Percentiles rank a stretch among this genome's conserved stretches.
These are phyloP conservation scores for Hypomyces perniciosus DNA, from an alignment of 2,329 filamentous ascomycete genomes.

Conservation along the genomic window DNA sequence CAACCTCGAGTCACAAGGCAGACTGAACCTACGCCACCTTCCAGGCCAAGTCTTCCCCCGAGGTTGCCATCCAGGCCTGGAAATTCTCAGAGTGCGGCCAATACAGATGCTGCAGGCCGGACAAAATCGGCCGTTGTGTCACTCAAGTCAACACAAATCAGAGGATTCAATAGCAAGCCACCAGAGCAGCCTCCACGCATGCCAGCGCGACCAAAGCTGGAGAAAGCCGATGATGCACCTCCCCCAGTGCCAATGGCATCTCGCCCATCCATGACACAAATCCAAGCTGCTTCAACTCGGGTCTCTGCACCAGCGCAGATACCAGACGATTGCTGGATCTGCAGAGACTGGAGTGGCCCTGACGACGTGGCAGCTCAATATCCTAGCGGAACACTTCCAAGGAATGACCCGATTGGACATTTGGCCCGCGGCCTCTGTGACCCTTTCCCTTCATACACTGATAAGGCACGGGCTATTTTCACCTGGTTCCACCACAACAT, in stretches of 20 bases:
- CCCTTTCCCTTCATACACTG: constrained; percentile 74
- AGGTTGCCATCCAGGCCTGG: constrained; percentile 45
- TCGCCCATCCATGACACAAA: constrained; percentile 46
- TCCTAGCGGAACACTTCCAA: constrained; percentile 64
- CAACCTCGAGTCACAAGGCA: constrained; percentile 23
- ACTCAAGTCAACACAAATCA: constrained; percentile 12
- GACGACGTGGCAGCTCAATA: constrained; percentile 74
- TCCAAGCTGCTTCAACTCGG: constrained; percentile 38
- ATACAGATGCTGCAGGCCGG: not conserved
- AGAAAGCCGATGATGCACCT: constrained; percentile 31
- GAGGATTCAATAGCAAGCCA: constrained; percentile 17
- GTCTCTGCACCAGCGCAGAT: constrained; percentile 21
- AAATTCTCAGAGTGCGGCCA: constrained; percentile 23
- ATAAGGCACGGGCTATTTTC: constrained; percentile 90
- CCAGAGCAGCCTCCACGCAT: constrained; percentile 6
- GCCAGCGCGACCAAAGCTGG: constrained; percentile 7
- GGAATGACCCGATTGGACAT: constrained; percentile 59
- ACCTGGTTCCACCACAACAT: constrained; percentile 96
- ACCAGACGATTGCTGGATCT: constrained; percentile 60
- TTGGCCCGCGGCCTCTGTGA: constrained; percentile 72
- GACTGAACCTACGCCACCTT: constrained; percentile 22
- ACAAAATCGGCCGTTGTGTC: constrained; percentile 6
- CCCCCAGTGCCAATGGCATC: constrained; percentile 49
- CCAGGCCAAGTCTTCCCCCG: constrained; percentile 41
- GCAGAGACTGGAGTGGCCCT: constrained; percentile 79